Evolutionary conservation across 331 rosid species (phyloP).

Genomic region (Saraca asoca): DNA sequence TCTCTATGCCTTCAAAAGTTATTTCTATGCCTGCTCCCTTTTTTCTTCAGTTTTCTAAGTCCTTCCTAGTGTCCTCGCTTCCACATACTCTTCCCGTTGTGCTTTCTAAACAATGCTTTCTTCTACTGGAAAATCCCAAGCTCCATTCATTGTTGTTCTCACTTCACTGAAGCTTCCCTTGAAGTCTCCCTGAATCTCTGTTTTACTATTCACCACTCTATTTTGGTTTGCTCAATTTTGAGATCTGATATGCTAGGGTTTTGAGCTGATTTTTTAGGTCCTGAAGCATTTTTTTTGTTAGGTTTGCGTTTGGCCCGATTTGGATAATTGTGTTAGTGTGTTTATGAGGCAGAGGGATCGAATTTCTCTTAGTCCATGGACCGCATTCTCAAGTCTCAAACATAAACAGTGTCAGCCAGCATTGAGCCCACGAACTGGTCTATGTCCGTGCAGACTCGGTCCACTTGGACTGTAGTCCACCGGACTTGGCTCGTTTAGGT

Average conservation of each 20-base stretch:
- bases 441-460: no score
- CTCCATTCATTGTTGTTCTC: constrained; percentile 15
- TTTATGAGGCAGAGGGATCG: no score
- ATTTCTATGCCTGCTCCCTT: constrained; percentile 2
- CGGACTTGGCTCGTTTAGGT: no score
- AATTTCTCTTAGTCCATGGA: no score
- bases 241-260: constrained; percentile 60
- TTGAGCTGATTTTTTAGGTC: constrained; percentile 13
- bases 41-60: not conserved
- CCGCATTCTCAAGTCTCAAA: no score
- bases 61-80: no score
- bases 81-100: no score
- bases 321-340: no score
- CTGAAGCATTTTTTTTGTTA: not conserved
- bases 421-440: no score
- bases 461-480: no score
- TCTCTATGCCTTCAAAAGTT: not conserved
- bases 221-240: constrained; percentile 15
- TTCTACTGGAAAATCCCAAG: not conserved
- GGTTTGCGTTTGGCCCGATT: constrained; percentile 26
- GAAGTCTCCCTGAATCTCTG: constrained; percentile 1
- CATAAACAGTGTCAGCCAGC: no score
- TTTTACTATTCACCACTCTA: not conserved
- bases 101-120: not conserved
- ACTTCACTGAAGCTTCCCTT: constrained; percentile 30